A percentile compares a stretch with the other conserved stretches of the same genome.
Conservation (phyloP, 768 basidiomycete species). For the Coprinopsis sp. region DNA sequence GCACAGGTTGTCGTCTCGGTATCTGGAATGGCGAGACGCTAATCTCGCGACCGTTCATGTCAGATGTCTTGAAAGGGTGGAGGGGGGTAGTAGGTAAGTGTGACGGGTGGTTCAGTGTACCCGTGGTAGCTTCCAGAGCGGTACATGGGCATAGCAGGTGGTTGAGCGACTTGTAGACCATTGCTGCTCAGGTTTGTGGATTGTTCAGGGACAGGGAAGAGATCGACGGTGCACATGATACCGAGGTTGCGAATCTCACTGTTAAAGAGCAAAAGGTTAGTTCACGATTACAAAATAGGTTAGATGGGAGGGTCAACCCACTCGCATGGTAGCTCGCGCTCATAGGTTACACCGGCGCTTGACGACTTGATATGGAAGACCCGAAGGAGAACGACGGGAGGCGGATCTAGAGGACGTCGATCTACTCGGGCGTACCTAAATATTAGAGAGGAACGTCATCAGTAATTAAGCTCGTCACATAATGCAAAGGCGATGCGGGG, state of each 20-base stretch:
- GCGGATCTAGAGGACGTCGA: constrained; percentile 65
- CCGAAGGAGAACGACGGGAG: constrained; percentile 50
- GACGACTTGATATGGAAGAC: constrained; percentile 42
- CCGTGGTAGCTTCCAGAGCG: constrained; percentile 9
- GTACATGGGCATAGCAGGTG: constrained; percentile 4
- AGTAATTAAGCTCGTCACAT: constrained; percentile 8
- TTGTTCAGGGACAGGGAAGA: constrained; percentile 54
- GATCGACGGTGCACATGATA: constrained; percentile 66
- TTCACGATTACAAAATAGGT: constrained; percentile 6
- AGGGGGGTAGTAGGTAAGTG: constrained; percentile 36
- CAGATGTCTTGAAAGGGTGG: constrained; percentile 31
- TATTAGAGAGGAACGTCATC: constrained; percentile 2
- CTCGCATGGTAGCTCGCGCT: constrained; percentile 51
- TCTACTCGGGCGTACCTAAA: constrained; percentile 56
- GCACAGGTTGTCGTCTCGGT: constrained; percentile 33
- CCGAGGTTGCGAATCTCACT: constrained; percentile 55
- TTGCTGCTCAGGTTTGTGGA: constrained; percentile 11
- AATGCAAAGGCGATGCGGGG: constrained; percentile 5
- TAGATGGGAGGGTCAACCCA: constrained; percentile 20
- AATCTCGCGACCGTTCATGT: constrained; percentile 17
- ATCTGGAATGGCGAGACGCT: constrained; percentile 30
- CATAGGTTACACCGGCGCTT: constrained; percentile 35
- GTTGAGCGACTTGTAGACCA: constrained; percentile 1
- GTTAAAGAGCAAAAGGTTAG: constrained; percentile 6
- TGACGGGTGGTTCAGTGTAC: constrained; percentile 10